Evolutionary conservation across 257 asterid genomes (phyloP).

Genomic region (Cordia subcordata): DNA sequence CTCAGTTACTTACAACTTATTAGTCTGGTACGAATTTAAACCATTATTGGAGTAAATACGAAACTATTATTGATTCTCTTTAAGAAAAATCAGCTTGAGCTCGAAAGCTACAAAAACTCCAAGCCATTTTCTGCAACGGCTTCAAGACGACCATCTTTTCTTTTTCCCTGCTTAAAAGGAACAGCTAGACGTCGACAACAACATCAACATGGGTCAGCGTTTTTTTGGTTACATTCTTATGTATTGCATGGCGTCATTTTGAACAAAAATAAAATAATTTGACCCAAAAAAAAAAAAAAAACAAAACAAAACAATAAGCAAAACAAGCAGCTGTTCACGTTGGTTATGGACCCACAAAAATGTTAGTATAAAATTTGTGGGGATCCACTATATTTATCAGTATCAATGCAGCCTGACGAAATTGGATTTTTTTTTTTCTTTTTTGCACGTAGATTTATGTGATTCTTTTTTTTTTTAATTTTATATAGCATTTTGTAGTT

Average conservation of each 20-base stretch:
- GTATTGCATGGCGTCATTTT: not conserved
- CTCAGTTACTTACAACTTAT: too few species aligned
- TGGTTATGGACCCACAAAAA: constrained; percentile 22
- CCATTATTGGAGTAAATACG: too few species aligned
- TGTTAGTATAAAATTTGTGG: not conserved
- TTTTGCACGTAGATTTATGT: not conserved
- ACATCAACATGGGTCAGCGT: constrained; percentile 49
- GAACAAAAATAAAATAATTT: not conserved
- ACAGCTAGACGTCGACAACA: constrained; percentile 31
- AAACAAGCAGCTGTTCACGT: constrained; percentile 22
- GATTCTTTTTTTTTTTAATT: too few species aligned
- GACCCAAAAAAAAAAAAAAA: not conserved
- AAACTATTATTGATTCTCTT: too few species aligned
- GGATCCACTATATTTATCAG: not conserved
- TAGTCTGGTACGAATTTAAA: too few species aligned
- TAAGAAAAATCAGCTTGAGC: constrained; percentile 17
- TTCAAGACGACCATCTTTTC: too few species aligned
- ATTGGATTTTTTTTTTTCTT: too few species aligned
- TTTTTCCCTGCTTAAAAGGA: not conserved
- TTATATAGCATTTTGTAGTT: not conserved
- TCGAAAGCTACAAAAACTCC: not conserved
- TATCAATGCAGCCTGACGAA: not conserved
- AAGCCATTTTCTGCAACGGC: not conserved
- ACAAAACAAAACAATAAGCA: constrained; percentile 15
- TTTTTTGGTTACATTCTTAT: constrained; percentile 1